A percentile compares a stretch with the other conserved stretches of the same genome.
Conservation (phyloP, 2,329 filamentous ascomycete genomes). For the Penicillium hordei region DNA sequence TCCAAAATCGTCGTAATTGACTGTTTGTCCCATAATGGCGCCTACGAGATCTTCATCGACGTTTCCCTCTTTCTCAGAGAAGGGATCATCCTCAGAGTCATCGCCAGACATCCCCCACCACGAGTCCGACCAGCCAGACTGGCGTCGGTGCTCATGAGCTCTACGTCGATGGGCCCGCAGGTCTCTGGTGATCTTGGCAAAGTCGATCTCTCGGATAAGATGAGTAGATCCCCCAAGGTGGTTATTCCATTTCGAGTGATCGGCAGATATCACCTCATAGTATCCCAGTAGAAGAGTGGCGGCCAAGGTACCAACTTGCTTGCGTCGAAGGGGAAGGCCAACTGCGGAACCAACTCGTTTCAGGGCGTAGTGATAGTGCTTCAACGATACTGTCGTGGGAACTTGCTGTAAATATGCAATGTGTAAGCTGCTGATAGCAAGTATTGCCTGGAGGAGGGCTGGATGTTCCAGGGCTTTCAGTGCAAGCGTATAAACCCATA, state of each 20-base stretch:
- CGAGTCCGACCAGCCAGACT: slow-evolving; percentile 22
- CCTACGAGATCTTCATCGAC: slow-evolving; percentile 60
- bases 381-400: slow-evolving; percentile 75
- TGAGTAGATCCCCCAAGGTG: slow-evolving; percentile 83
- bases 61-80: slow-evolving; percentile 46
- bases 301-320: slow-evolving; percentile 78
- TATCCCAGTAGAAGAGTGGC: slow-evolving; percentile 83
- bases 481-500: slow-evolving; percentile 76
- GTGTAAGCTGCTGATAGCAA: slow-evolving; percentile 82
- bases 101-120: slow-evolving; percentile 32
- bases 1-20: slow-evolving; percentile 60
- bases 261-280: slow-evolving; percentile 91
- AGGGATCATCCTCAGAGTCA: slow-evolving; percentile 43
- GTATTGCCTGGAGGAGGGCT: slow-evolving; percentile 85
- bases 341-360: slow-evolving; percentile 76
- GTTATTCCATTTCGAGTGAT: slow-evolving; percentile 94
- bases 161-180: slow-evolving; percentile 65
- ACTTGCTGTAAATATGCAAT: slow-evolving; percentile 77
- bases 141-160: slow-evolving; percentile 36
- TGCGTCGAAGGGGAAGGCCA: slow-evolving; percentile 64
- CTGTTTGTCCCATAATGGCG: slow-evolving; percentile 55
- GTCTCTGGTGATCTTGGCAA: slow-evolving; percentile 68
- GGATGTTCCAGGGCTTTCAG: slow-evolving; percentile 79
- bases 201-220: slow-evolving; percentile 79
- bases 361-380: slow-evolving; percentile 86